Conservation (phyloP, 352 stramenopile genomes). For the Globisporangium orthogonon region DNA sequence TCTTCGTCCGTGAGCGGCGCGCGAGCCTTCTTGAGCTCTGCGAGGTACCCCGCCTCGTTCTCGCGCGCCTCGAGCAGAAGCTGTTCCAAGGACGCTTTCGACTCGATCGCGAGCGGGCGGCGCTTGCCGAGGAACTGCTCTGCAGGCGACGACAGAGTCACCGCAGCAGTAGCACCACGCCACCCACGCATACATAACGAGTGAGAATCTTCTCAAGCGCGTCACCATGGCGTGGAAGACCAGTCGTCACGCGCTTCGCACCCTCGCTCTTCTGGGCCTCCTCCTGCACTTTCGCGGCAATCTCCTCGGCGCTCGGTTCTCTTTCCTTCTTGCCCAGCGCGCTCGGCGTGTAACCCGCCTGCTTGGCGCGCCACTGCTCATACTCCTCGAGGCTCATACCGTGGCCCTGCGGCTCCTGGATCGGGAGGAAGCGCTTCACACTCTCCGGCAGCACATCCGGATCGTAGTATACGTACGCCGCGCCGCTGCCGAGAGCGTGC, state of each 20-base stretch:
- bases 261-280: conserved; percentile 18
- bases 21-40: conserved; percentile 62
- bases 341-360: conserved; percentile 32
- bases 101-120: conserved; percentile 23
- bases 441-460: conserved; percentile 68
- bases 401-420: conserved; percentile 74
- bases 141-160: conserved; percentile 12
- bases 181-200: background rate
- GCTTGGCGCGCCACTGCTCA: conserved; percentile 75
- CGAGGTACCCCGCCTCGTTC: conserved; percentile 75
- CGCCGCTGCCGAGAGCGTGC: conserved; percentile 21
- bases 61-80: conserved; percentile 65
- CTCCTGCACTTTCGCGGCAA: conserved; percentile 10
- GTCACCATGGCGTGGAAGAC: background rate
- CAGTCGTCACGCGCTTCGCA: background rate
- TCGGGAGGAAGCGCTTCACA: conserved; percentile 74
- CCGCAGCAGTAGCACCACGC: background rate
- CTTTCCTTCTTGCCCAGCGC: conserved; percentile 32
- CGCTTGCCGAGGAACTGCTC: conserved; percentile 10
- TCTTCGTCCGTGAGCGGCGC: conserved; percentile 54
- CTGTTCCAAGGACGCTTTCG: conserved; percentile 73
- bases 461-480: conserved; percentile 84
- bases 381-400: conserved; percentile 87
- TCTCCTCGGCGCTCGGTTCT: background rate
- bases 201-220: background rate